Base-by-base conservation (phyloP, 371 early-diverging fungal species). In the Fennellomyces sp. region DNA sequence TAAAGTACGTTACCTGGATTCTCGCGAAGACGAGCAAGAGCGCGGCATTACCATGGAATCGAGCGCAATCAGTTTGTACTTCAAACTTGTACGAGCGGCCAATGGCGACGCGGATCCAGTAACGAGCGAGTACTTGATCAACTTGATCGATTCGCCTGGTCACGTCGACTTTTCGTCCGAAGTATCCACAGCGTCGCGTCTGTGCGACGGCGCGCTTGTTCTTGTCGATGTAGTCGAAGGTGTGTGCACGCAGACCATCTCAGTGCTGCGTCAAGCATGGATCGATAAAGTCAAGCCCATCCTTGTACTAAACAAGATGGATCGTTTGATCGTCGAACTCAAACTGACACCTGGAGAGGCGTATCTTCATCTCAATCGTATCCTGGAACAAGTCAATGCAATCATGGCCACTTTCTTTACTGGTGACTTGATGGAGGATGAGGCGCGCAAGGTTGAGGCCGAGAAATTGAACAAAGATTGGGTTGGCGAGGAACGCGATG, bases 41-140 rank as follows among this genome's bases (percentile, higher is more conserved):
- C 88, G 99, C 42, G 99, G 99, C 21, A 99, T 99, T 68, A 99
- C 99, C 0, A 97, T 99, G 96, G 98, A 99, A 82, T 91, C 98
- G 15, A 92, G 94, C 59, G 96, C 94, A 1, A 96, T 99, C 56
- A 93, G 93, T 30, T 82, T 99, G 5, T 93, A 91, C 65, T 95
- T 96, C 72, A 83, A 91, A 55, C 76, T 94, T 31, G 70, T 90
- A 27, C 64, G 72, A 19, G 64, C 81, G 5, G 50, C 60, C 0
- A 38, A 26, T 47, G 66, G 60, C 38, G 59, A 56, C 30, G 52
- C 29, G 58, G 48, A 62, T 63, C 38, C 49, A 26, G 61, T 62
- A 7, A 62, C 78, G 36, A 80, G 75, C 29, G 96, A 96, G 64
- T 97, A 92, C 66, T 69, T 97, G 45, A 87, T 98, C 73, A 97